Evolutionary conservation across 257 asterid species (phyloP), one percentile per base, ranked within the genome.

Genomic region (Solanum neorickii): DNA sequence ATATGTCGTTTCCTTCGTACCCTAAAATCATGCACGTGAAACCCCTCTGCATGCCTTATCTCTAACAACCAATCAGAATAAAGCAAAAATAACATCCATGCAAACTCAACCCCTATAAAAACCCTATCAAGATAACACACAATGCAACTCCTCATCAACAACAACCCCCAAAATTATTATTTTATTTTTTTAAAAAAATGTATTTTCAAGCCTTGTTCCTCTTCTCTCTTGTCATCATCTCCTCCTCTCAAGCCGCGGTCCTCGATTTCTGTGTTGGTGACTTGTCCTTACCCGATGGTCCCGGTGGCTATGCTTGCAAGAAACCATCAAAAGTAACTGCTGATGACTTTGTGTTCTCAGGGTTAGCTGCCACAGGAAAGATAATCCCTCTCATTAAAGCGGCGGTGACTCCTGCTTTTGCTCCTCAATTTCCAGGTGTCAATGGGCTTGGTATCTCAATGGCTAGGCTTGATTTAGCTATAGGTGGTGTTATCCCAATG

Each of bases 251-350:
- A 49, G 96, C 94, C 9, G 76, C 93, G 1, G 97, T 92, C 27
- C 88, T 87, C 11, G 98, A 96, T 91, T 96, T 94, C 90, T 94
- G 98, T 49, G 95, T 96, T 1, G 98, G 90, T 6, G 93, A 94
- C 89, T 37, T 90, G 11, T 75, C 56, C 14, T 92, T 86, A 87
- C 97, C 95, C 0, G 56, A 89, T 9, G 88, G 93, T 75, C 97
- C 94, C 4, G 39, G 95, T 1, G 98, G 98, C 39, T 94, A 90
- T 93, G 69, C 93, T 2, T 94, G 96, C 96, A 94, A 94, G 90
- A 87, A 20, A 78, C 90, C 93, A 1, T 90, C 89, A 3, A 88
- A 90, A 31, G 94, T 93, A 44, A 91, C 94, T 1, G 83, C 27
- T 0, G 44, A 83, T 12, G 98, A 94, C 72, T 96, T 96, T 69